These are phyloP conservation scores for Taxillus chinensis DNA, from an alignment of 164 flowering plant species.

Conservation along the genomic window DNA sequence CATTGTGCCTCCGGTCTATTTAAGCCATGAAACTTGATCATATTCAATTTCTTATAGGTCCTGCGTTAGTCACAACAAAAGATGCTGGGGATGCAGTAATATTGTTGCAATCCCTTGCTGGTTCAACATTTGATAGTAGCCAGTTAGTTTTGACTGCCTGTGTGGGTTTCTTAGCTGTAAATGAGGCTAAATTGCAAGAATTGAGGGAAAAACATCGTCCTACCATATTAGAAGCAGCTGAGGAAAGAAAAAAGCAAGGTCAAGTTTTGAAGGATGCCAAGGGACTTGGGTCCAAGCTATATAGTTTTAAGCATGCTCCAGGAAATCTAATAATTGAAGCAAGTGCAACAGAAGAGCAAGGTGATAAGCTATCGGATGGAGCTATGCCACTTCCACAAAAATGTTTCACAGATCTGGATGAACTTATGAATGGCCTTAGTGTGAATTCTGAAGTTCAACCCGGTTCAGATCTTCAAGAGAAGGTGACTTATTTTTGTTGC, in stretches of 20 bases:
- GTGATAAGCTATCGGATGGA: conserved; percentile 16
- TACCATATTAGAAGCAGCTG: neutral
- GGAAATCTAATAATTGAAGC: conserved; percentile 11
- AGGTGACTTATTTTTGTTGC: conserved; percentile 32
- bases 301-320: conserved; percentile 5
- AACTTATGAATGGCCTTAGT: conserved; percentile 25
- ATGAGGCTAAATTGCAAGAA: conserved; percentile 1
- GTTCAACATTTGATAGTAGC: conserved; percentile 6
- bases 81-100: conserved; percentile 8
- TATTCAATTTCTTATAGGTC: neutral
- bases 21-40: neutral
- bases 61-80: conserved; percentile 5
- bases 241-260: conserved; percentile 1
- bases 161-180: conserved; percentile 1
- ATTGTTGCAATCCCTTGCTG: conserved; percentile 7
- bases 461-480: conserved; percentile 70
- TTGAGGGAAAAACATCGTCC: conserved; percentile 5
- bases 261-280: conserved; percentile 5
- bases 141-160: conserved; percentile 5
- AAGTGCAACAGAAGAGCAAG: conserved; percentile 19
- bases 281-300: conserved; percentile 6
- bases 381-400: conserved; percentile 18
- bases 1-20: neutral
- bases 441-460: conserved; percentile 43
- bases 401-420: conserved; percentile 36